Conservation (phyloP, 441 rosid species). For the Iberis amara region DNA sequence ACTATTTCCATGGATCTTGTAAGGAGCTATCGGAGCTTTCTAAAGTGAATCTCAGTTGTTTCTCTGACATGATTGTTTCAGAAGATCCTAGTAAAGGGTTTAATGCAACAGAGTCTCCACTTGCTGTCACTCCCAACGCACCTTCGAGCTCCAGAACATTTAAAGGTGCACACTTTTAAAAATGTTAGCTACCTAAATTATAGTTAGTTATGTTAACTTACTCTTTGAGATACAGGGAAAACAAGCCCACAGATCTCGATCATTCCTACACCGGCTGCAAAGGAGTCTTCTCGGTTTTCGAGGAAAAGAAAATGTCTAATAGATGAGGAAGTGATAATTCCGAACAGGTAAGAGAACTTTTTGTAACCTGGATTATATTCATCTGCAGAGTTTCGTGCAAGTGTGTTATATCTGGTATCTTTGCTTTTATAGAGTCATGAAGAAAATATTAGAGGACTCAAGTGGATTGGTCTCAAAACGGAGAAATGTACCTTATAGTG, state of each 20-base stretch:
- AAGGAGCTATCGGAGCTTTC: constrained; percentile 27
- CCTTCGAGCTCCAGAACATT: constrained; percentile 36
- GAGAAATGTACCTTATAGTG: constrained; percentile 39
- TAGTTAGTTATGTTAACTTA: constrained; percentile 2
- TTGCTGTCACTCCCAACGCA: constrained; percentile 33
- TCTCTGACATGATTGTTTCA: constrained; percentile 1
- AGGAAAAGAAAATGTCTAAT: constrained; percentile 56
- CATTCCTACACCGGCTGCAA: constrained; percentile 57
- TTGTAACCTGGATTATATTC: constrained; percentile 13
- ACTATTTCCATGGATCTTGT: constrained; percentile 16
- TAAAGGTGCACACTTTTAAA: constrained; percentile 30
- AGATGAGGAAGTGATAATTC: constrained; percentile 54
- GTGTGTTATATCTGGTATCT: constrained; percentile 4
- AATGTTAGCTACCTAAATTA: background rate
- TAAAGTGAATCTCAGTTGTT: constrained; percentile 26
- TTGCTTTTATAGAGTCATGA: constrained; percentile 46
- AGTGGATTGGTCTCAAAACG: constrained; percentile 59
- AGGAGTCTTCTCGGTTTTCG: constrained; percentile 40
- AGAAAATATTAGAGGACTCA: constrained; percentile 46
- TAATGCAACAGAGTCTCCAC: constrained; percentile 29
- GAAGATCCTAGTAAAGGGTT: constrained; percentile 1
- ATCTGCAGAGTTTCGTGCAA: constrained; percentile 13
- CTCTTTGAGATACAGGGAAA: constrained; percentile 35
- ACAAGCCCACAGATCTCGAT: constrained; percentile 40
- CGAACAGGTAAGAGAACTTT: constrained; percentile 53